Base-by-base conservation (phyloP, 2,329 filamentous ascomycete genomes). In the Elsinoe perseae region DNA sequence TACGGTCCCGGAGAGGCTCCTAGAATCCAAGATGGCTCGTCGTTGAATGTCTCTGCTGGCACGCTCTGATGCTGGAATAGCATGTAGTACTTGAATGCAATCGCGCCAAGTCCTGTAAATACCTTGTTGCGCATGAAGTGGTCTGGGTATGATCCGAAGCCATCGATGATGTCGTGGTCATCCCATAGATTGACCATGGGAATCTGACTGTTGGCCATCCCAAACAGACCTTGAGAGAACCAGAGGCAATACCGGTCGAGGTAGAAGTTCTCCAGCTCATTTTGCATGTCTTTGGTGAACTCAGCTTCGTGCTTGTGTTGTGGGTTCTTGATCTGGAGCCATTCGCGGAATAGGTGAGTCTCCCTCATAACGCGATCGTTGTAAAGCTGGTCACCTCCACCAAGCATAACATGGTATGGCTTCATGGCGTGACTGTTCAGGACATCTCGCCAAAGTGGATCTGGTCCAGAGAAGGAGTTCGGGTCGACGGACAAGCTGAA, bases 181-280 rank as follows among this genome's bases (percentile, higher is more conserved):
- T 97, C 92, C 77, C 87, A 96, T 70, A 98, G 91, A 69, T 98
- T 98, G 64, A 98, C 82, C 91, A 96, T 97, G 7, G 93, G 91
- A 44, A 98, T 97, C 68, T 97, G 92, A 1, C 87, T 87, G 64
- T 86, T 91, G 4, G 92, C 93, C 67, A 98, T 81, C n/a, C 87
- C 83, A 66, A 96, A 98, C 4, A 97, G 75, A 0, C 95, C 93
- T 65, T 95, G 91, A 0, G 91, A 96, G 71, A 97, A 98, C 91
- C 93, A 98, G 79, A 85, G 87, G 59, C 84, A 83, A 66, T 98
- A 98, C 18, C 88, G 82, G 58, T 95, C 81, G 0, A 98, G 78
- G 65, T 95, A 98, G 65, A 95, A 96, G 0, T 73, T 73, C 67
- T 98, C 93, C 4, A 98, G 74, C 70, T 98, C 90, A 46, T 88